These are phyloP conservation scores for Parastagonospora avenae DNA, from an alignment of 2,329 filamentous ascomycete species.

Conservation along the genomic window DNA sequence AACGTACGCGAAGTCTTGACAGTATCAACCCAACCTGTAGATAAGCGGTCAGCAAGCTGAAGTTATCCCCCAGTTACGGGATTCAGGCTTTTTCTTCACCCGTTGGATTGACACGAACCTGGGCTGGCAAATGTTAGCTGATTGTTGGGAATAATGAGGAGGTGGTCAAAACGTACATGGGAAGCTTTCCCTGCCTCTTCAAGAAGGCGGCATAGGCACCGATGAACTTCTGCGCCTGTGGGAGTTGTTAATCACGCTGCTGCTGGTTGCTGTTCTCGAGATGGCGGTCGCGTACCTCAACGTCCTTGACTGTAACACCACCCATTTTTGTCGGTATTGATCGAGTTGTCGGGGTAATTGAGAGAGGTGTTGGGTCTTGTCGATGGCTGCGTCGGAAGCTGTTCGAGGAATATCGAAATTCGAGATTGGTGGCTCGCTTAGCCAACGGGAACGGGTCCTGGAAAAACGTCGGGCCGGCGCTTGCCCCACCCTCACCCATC, in stretches of 20 bases:
- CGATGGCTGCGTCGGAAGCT: slow-evolving; percentile 22
- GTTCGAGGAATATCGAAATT: slow-evolving; percentile 8
- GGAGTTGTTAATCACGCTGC: slow-evolving; percentile 12
- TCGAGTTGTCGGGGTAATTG: slow-evolving; percentile 22
- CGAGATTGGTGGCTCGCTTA: slow-evolving; percentile 29
- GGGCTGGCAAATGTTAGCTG: slow-evolving; percentile 54
- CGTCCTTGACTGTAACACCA: slow-evolving; percentile 82
- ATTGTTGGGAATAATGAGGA: background rate
- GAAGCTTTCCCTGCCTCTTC: slow-evolving; percentile 93
- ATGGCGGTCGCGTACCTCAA: slow-evolving; percentile 69
- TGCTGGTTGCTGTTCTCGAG: background rate
- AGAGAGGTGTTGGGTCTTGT: slow-evolving; percentile 26
- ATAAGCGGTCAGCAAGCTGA: slow-evolving; percentile 52
- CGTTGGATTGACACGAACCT: slow-evolving; percentile 64
- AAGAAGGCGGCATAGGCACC: slow-evolving; percentile 83
- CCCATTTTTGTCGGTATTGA: slow-evolving; percentile 73
- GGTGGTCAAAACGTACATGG: slow-evolving; percentile 57
- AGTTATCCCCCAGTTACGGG: slow-evolving; percentile 59
- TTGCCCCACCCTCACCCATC: slow-evolving; percentile 2
- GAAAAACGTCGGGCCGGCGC: slow-evolving; percentile 24
- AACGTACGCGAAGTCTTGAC: slow-evolving; percentile 82
- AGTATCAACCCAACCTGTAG: slow-evolving; percentile 96
- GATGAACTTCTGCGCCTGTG: slow-evolving; percentile 87
- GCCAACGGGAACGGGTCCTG: slow-evolving; percentile 2
- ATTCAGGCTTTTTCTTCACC: slow-evolving; percentile 56